A percentile compares a stretch with the other conserved stretches of the same genome.
phyloP scores from a whole-genome alignment of 768 basidiomycete genomes.

The Russula abietina region DNA sequence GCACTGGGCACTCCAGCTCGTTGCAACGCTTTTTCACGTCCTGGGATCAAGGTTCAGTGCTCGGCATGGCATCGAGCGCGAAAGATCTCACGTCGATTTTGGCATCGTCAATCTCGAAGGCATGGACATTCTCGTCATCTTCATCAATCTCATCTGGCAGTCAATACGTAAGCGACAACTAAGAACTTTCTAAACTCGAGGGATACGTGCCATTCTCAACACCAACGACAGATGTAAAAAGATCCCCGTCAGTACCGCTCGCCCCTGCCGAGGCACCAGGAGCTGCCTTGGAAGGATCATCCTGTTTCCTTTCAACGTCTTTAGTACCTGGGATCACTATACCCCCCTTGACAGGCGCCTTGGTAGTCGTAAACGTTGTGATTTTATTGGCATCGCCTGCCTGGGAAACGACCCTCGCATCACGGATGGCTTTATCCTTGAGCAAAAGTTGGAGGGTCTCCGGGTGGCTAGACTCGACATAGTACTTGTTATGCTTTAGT shows the following conservation, averaged over 20 bases:
- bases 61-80: background rate
- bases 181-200: background rate
- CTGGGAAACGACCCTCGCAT: constrained; percentile 70
- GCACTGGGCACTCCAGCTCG: constrained; percentile 94
- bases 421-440: constrained; percentile 79
- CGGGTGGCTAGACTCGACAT: constrained; percentile 91
- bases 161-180: constrained; percentile 7
- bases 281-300: constrained; percentile 41
- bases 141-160: constrained; percentile 87
- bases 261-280: constrained; percentile 26
- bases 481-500: constrained; percentile 96
- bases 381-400: constrained; percentile 72
- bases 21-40: constrained; percentile 96
- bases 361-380: constrained; percentile 69
- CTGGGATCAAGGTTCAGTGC: constrained; percentile 36
- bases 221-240: constrained; percentile 95
- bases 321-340: constrained; percentile 83
- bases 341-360: constrained; percentile 77
- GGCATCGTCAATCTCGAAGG: constrained; percentile 91
- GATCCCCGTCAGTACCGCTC: constrained; percentile 55
- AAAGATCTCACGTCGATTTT: constrained; percentile 74
- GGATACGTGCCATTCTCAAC: constrained; percentile 68
- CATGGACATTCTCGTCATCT: constrained; percentile 95
- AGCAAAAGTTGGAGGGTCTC: constrained; percentile 85
- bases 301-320: constrained; percentile 66